Evolutionary conservation across 192 early-diverging fungal genomes (phyloP), one percentile per base, ranked within the genome.

Genomic region (Phlyctochytrium bullatum): DNA sequence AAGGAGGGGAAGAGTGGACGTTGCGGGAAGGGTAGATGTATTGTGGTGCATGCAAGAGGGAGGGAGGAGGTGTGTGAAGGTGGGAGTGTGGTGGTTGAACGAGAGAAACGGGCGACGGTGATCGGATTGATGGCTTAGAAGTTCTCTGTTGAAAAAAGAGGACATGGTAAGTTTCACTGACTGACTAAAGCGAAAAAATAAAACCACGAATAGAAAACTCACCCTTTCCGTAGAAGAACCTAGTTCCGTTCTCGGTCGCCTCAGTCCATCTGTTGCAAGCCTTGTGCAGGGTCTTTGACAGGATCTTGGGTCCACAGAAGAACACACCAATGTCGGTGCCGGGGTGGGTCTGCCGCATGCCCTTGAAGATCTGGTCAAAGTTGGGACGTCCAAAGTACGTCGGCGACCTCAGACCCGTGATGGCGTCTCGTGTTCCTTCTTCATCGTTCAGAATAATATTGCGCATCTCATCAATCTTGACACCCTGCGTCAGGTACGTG

Each of bases 321-420:
- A 94, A 92, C 27, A 93, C 92, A 10, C 93, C 93, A 36, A 93
- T 79, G 62, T 94, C 91, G 4, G 88, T 87, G 2, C 82, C 83
- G 2, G 86, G 89, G 59, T 93, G 90, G 29, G 73, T 80, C 25
- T 78, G 73, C 0, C 84, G 75, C 2, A 92, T 70, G 1, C 76
- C 80, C 17, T 81, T 68, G 78, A 94, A 92, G 60, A 93, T 86
- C 32, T 76, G 68, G 71, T 92, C 88, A 66, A 84, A 85, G 72
- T 91, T 90, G 0, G 93, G 93, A 0, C 93, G 76, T 6, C 93
- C 93, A 76, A 88, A 92, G 73, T 90, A 83, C 0, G 91, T 92
- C 1, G 81, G 85, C 23, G 88, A 83, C 17, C 85, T 74, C 24
- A 94, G 76, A 0, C 91, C 92, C 1, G 92, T 93, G 54, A 93